Conservation (phyloP, 2,329 filamentous ascomycete species). For the Fusarium fracticaudum region DNA sequence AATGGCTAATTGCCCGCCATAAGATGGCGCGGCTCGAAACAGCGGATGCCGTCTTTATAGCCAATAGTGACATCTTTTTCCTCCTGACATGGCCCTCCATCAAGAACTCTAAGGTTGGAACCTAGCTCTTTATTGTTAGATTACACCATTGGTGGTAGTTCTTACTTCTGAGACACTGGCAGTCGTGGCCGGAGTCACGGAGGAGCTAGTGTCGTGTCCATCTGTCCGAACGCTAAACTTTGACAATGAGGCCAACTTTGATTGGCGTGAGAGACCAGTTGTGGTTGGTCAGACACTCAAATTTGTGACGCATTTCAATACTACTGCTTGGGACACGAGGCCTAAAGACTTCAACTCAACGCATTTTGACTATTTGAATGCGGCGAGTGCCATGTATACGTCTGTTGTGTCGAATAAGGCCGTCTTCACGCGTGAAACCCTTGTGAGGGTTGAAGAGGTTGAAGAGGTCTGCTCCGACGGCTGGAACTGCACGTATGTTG, state of each 20-base stretch:
- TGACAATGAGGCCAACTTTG: neutral
- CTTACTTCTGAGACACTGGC: neutral
- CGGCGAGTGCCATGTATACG: neutral
- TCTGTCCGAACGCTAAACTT: slow-evolving; percentile 15
- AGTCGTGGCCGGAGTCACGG: neutral
- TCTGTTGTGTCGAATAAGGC: neutral
- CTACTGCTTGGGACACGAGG: neutral
- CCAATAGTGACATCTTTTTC: neutral
- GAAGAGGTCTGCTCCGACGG: neutral
- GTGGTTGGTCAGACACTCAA: neutral
- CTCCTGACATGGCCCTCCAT: neutral
- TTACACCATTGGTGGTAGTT: neutral
- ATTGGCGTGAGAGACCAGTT: neutral
- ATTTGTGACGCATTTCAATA: neutral
- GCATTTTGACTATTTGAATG: neutral
- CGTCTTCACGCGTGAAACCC: neutral
- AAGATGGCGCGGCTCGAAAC: neutral
- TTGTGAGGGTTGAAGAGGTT: neutral
- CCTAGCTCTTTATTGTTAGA: slow-evolving; percentile 11
- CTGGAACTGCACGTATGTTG: neutral
- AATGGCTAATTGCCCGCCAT: neutral
- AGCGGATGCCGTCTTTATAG: slow-evolving; percentile 9
- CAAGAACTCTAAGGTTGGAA: neutral
- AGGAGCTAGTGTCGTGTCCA: neutral
- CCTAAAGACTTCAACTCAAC: neutral